Evolutionary conservation across 2,329 filamentous ascomycete genomes (phyloP), one percentile per base, ranked within the genome.

Genomic region (Mollisiaceae sp.): DNA sequence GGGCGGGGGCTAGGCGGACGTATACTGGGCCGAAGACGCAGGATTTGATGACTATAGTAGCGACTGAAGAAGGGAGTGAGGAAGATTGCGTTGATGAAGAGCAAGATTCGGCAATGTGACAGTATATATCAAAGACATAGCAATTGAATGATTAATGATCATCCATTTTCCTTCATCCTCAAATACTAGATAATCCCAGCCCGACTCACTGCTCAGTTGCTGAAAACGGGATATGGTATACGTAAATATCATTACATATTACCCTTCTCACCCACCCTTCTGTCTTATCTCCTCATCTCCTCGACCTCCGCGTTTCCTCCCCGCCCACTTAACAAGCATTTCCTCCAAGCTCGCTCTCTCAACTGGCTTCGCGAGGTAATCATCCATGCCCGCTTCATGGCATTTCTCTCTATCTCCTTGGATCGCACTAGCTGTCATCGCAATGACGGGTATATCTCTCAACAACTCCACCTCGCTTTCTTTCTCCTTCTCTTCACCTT

Each of bases 21-120:
- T 89, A 89, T 71, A 86, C 80, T 4, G 86, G 86, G 0, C 86
- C 86, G 22, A 81, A 83, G 41, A 88, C 86, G 4, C 84, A 81
- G 62, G 84, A 87, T 59, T 56, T 79, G 79, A 27, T 67, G 79
- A 35, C 65, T 24, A 47, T 47, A 20, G 22, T 60, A 22, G 39
- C 62, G 15, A 43, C 36, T 14, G 52, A 60, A 14, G 65, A 65
- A 14, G 62, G 41, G n/a, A 56, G 45, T 50, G 32, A 39, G 43
- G 62, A 61, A 20, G 52, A 52, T 20, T 57, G 45, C 54, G 24
- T 18, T 38, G 61, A 43, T 20, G 55, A 22, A n/a, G 54, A 56
- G 24, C 14, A 8, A 5, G 52, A 56, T 18, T 22, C 50, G 5
- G 50, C 15, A 11, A 6, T 35, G 24, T 50, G 22, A 27, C n/a